These are phyloP conservation scores for Durusdinium trenchii DNA, from an alignment of 73 alveolate genomes.

Conservation along the genomic window DNA sequence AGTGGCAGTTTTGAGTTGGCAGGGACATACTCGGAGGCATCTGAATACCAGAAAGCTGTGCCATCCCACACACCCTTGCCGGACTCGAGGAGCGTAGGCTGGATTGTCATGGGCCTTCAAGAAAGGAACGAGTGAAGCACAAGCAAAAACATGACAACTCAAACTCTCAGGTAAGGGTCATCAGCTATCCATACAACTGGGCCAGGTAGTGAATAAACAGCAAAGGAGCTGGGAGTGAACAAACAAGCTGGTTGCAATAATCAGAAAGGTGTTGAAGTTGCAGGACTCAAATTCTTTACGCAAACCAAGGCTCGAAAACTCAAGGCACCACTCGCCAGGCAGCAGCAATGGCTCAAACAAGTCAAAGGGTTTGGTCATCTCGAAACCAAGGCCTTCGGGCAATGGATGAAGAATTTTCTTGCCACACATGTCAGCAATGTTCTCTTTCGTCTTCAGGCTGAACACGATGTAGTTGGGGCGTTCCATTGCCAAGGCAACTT, in stretches of 20 bases:
- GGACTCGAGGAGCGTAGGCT: no score
- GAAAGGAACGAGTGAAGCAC: no score
- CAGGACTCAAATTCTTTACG: no score
- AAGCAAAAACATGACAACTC: no score
- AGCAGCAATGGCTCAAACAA: neutral
- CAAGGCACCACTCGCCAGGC: neutral
- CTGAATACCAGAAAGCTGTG: no score
- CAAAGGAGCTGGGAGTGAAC: neutral
- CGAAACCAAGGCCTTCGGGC: neutral
- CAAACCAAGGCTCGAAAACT: neutral
- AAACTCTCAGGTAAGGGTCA: no score
- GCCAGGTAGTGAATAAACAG: no score
- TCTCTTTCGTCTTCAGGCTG: conserved; percentile 20
- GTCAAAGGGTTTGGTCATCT: neutral
- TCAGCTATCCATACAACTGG: no score
- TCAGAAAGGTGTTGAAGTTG: neutral
- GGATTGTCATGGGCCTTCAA: neutral
- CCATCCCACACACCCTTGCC: no score
- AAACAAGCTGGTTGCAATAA: neutral
- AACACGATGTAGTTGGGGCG: neutral
- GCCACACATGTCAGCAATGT: neutral
- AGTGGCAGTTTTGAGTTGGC: no score
- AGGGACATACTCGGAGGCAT: no score
- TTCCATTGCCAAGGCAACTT: neutral
- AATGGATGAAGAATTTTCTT: neutral